These are phyloP conservation scores for Madurella fahalii DNA, from an alignment of 2,329 filamentous ascomycete species.

Conservation along the genomic window DNA sequence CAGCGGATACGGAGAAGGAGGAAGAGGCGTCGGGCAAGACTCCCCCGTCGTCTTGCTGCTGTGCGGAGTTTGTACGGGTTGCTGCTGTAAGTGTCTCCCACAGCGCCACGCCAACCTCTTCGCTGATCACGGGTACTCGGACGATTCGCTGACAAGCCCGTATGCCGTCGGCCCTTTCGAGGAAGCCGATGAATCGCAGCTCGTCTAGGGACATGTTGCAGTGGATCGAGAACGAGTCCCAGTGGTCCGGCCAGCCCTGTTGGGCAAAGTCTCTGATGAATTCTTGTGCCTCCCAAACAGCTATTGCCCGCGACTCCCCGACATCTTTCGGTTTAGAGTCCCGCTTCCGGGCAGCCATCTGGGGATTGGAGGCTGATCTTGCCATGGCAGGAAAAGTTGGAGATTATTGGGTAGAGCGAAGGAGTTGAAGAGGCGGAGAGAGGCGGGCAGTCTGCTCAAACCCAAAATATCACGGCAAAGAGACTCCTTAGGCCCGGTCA, in stretches of 20 bases:
- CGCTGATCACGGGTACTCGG: constrained; percentile 24
- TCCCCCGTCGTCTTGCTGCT: not conserved
- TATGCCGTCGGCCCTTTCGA: constrained; percentile 17
- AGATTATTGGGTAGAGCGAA: not conserved
- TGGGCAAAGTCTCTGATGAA: constrained; percentile 20
- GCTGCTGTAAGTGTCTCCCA: constrained; percentile 15
- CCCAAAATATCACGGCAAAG: too few relatives aligned
- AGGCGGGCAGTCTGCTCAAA: too few relatives aligned
- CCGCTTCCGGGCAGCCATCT: not conserved
- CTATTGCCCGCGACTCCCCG: not conserved
- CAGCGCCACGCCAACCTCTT: constrained; percentile 23
- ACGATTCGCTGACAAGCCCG: constrained; percentile 22
- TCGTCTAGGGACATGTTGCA: constrained; percentile 22
- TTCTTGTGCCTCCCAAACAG: constrained; percentile 19
- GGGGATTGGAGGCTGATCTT: not conserved
- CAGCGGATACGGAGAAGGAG: too few relatives aligned
- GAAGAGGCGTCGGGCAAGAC: not conserved
- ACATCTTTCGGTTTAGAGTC: not conserved
- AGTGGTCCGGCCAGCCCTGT: constrained; percentile 17
- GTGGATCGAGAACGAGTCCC: constrained; percentile 16
- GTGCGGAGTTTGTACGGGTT: not conserved
- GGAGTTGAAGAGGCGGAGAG: not conserved
- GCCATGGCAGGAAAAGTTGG: not conserved
- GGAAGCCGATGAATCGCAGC: constrained; percentile 21
- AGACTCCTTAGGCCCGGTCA: too few relatives aligned